Evolutionary conservation across 2,329 filamentous ascomycete genomes (phyloP).

Genomic region (Hypoxylon sp.): DNA sequence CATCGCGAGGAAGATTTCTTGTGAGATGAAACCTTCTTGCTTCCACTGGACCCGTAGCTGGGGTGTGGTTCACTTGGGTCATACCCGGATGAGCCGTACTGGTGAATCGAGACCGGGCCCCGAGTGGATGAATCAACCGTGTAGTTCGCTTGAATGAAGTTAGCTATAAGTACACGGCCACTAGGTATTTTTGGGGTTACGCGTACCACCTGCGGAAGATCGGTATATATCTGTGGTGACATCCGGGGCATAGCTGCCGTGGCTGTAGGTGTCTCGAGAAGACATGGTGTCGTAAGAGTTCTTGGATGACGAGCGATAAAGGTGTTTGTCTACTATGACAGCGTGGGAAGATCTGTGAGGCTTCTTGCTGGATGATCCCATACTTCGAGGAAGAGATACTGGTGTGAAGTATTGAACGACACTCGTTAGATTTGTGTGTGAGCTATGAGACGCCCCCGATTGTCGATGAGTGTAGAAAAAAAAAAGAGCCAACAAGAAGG

Average conservation of each 20-base stretch:
- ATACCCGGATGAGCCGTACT: conserved; percentile 20
- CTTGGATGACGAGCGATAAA: conserved; percentile 14
- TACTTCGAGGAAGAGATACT: conserved; percentile 9
- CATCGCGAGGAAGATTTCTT: not conserved
- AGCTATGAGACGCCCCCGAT: conserved; percentile 15
- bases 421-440: conserved; percentile 8
- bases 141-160: conserved; percentile 24
- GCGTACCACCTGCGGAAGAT: conserved; percentile 24
- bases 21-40: not conserved
- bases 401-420: not conserved
- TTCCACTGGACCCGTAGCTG: not conserved
- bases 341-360: conserved; percentile 17
- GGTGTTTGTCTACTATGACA: conserved; percentile 23
- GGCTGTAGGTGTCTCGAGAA: conserved; percentile 13
- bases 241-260: conserved; percentile 9
- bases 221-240: conserved; percentile 22
- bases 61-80: conserved; percentile 27
- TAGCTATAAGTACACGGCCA: conserved; percentile 6
- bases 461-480: conserved; percentile 17
- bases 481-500: conserved; percentile 2
- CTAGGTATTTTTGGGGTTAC: not conserved
- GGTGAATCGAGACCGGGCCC: conserved; percentile 16
- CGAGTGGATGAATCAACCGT: conserved; percentile 14
- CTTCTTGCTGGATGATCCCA: conserved; percentile 26
- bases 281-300: conserved; percentile 32